Evolutionary conservation across 768 basidiomycete genomes (phyloP), one percentile per base, ranked within the genome.

Genomic region (Rhodotorula paludigena): DNA sequence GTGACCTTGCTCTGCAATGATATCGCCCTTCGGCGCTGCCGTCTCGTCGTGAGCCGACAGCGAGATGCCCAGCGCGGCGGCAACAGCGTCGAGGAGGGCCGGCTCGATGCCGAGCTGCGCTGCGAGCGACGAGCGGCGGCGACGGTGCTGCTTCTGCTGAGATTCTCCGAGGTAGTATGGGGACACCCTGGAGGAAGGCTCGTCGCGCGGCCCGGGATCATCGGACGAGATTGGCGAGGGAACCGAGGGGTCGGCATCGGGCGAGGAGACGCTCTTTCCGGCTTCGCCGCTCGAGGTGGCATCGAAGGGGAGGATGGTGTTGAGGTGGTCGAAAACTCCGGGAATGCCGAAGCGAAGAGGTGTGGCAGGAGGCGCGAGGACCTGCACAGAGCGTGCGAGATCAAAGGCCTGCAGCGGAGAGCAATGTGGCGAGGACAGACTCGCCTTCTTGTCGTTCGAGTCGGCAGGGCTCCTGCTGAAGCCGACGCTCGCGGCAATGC

Each of bases 41-140:
- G n/a, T n/a, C n/a, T n/a, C n/a, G n/a, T n/a, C n/a, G n/a, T n/a
- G 47, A 28, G 14, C 38, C 54, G 54, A 49, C 59, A 66, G 65
- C 7, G 30, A 5, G 48, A 61, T 33, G 9, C 60, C 66, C 21
- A 67, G 60, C 28, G 60, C 66, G 5, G 16, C 23, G 2, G 66
- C 66, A n/a, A 67, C 55, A 25, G 54, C 41, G 16, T 35, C 53
- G 54, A 67, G 55, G 48, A 67, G 33, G 11, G 25, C 38, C 32
- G 25, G 20, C 41, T 61, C 66, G 49, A 67, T 44, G 48, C 57
- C 44, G n/a, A 67, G 60, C 32, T 48, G 39, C 30, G 54, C 60
- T 8, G 48, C 47, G 48, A 67, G 49, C 12, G 48, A 52, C 38
- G 54, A 57, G 48, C 54, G 60, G 36, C 66, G 66, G 32, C 66